These are phyloP conservation scores for Phialophora chinensis DNA, from an alignment of 2,329 filamentous ascomycete species.

Conservation along the genomic window DNA sequence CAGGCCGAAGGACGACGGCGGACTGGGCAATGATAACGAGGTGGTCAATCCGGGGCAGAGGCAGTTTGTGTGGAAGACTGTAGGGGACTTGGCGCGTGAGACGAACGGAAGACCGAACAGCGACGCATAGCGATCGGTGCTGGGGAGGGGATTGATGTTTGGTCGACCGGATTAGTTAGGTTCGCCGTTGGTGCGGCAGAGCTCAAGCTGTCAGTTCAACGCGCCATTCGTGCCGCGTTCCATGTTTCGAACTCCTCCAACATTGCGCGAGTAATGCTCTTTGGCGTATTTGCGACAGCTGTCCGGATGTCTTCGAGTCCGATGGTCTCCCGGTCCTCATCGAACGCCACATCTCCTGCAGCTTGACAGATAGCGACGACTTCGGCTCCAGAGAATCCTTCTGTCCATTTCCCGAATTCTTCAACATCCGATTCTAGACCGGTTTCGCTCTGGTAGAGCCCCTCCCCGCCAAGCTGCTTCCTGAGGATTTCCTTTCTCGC, in stretches of 20 bases:
- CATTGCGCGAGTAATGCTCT: slow-evolving; percentile 37
- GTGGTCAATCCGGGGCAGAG: slow-evolving; percentile 42
- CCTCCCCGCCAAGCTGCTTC: slow-evolving; percentile 68
- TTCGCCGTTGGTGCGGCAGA: not conserved
- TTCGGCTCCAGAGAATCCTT: slow-evolving; percentile 87
- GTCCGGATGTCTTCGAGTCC: slow-evolving; percentile 53
- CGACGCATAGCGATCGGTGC: not conserved
- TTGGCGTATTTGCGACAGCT: slow-evolving; percentile 48
- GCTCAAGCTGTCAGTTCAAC: not conserved
- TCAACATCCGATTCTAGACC: slow-evolving; percentile 69
- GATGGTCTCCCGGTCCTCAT: slow-evolving; percentile 51
- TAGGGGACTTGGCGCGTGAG: slow-evolving; percentile 41
- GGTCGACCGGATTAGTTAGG: not conserved
- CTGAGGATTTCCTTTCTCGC: slow-evolving; percentile 78
- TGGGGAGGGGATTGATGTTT: not conserved
- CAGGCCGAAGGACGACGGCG: slow-evolving; percentile 28
- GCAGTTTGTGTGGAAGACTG: slow-evolving; percentile 44
- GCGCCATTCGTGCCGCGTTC: slow-evolving; percentile 33
- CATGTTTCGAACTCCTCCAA: slow-evolving; percentile 36
- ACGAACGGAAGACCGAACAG: slow-evolving; percentile 39
- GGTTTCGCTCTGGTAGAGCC: slow-evolving; percentile 57
- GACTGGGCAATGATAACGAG: slow-evolving; percentile 42
- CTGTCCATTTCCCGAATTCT: slow-evolving; percentile 61
- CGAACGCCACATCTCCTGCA: slow-evolving; percentile 58
- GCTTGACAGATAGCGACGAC: slow-evolving; percentile 67